Evolutionary conservation across 257 asterid genomes (phyloP).

Genomic region (Cynanchum wilfordii): DNA sequence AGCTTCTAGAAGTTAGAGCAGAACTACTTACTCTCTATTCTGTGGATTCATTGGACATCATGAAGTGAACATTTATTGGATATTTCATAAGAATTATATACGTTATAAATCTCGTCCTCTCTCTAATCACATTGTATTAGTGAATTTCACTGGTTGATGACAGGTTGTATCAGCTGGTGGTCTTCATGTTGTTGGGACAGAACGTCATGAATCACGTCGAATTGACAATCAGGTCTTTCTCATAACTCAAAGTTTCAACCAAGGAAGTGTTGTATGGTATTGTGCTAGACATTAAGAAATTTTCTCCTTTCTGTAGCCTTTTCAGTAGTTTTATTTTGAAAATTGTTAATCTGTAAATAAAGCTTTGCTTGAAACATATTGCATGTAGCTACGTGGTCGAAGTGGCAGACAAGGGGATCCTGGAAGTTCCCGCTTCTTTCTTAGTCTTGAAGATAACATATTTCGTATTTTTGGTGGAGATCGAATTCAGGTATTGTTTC

Average conservation of each 20-base stretch:
- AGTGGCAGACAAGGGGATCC: constrained; percentile 99
- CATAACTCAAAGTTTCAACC: constrained; percentile 7
- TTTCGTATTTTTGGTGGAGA: constrained; percentile 99
- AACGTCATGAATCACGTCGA: constrained; percentile 98
- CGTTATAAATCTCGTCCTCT: not conserved
- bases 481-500: constrained; percentile 71
- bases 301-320: not conserved
- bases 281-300: not conserved
- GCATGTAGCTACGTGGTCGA: constrained; percentile 91
- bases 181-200: constrained; percentile 96
- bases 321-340: not conserved
- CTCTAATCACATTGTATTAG: constrained; percentile 2
- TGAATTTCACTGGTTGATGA: constrained; percentile 14
- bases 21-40: not conserved
- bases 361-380: constrained; percentile 18
- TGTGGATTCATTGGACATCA: not conserved
- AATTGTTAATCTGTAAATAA: not conserved
- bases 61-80: not conserved
- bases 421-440: constrained; percentile 98
- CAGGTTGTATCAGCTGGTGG: constrained; percentile 96
- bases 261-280: not conserved
- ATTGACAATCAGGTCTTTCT: constrained; percentile 84
- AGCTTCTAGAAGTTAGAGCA: not conserved
- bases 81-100: not conserved
- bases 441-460: constrained; percentile 96